Conservation (phyloP, 2,329 filamentous ascomycete species). For the Colletotrichum musicola region DNA sequence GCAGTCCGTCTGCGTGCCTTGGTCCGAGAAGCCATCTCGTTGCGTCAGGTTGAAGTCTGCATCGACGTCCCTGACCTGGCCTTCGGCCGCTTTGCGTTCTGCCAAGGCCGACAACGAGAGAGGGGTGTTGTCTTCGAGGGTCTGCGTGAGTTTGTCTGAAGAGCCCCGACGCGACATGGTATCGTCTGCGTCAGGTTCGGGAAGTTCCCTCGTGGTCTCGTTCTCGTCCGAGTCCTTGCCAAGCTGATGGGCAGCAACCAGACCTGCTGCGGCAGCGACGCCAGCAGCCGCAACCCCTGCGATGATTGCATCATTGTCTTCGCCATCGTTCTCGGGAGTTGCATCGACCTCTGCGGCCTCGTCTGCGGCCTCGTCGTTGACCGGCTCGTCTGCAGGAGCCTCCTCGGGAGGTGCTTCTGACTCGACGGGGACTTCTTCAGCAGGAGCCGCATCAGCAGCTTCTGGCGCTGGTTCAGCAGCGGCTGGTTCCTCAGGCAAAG, state of each 20-base stretch:
- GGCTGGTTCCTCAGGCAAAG: neutral
- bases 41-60: conserved; percentile 11
- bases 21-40: conserved; percentile 24
- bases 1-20: conserved; percentile 38
- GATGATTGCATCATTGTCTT: neutral
- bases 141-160: conserved; percentile 38
- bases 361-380: neutral
- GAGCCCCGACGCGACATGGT: conserved; percentile 23
- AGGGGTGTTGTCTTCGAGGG: conserved; percentile 10
- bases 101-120: neutral
- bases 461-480: neutral
- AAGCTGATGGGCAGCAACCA: conserved; percentile 8
- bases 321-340: neutral
- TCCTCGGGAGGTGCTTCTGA: neutral
- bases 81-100: neutral
- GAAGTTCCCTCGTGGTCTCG: neutral
- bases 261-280: conserved; percentile 11
- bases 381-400: neutral
- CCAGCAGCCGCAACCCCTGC: conserved; percentile 15
- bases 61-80: conserved; percentile 11
- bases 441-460: neutral
- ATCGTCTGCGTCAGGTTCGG: neutral
- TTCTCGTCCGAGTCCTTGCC: conserved; percentile 11
- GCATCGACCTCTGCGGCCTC: neutral
- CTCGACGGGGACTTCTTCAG: too few species aligned